Percentiles rank a stretch among this genome's conserved stretches.
Evolutionary conservation across 805 yeast genomes (phyloP).

Genomic region (Candida xyloterini): DNA sequence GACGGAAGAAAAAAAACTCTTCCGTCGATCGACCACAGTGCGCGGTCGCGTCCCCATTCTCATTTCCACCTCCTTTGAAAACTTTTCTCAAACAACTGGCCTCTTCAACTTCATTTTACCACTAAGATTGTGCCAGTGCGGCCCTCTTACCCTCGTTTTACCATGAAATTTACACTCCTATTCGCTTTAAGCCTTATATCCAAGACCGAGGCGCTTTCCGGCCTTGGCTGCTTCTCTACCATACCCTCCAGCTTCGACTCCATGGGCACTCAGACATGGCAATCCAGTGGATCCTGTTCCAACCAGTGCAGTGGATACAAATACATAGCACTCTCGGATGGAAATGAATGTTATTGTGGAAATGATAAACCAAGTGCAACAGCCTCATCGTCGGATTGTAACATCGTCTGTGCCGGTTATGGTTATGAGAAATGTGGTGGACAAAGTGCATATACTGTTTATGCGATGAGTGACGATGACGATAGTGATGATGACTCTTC

Average conservation of each 20-base stretch:
- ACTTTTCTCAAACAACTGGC: constrained; percentile 9
- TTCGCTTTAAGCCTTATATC: constrained; percentile 7
- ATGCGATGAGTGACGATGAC: constrained; percentile 33
- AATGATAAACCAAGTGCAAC: constrained; percentile 35
- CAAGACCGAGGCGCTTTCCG: constrained; percentile 2
- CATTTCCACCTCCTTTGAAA: constrained; percentile 9
- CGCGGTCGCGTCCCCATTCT: not conserved
- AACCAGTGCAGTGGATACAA: constrained; percentile 40
- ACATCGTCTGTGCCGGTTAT: constrained; percentile 57
- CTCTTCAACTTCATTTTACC: not conserved
- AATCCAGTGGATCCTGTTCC: constrained; percentile 56
- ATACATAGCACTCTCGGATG: constrained; percentile 50
- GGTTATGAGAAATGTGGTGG: constrained; percentile 60
- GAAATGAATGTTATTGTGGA: constrained; percentile 69
- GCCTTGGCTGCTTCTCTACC: constrained; percentile 39
- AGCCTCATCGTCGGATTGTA: constrained; percentile 38
- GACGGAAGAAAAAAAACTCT: not conserved
- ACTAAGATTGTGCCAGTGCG: constrained; percentile 5
- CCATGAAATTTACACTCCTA: constrained; percentile 2
- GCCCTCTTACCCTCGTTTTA: not conserved
- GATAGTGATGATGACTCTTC: constrained; percentile 6
- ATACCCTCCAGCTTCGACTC: constrained; percentile 35
- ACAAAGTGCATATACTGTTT: constrained; percentile 44
- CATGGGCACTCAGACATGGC: constrained; percentile 52
- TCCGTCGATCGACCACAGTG: not conserved